These are phyloP conservation scores for Phlegmacium glaucopus DNA, from an alignment of 768 basidiomycete genomes.

Conservation along the genomic window DNA sequence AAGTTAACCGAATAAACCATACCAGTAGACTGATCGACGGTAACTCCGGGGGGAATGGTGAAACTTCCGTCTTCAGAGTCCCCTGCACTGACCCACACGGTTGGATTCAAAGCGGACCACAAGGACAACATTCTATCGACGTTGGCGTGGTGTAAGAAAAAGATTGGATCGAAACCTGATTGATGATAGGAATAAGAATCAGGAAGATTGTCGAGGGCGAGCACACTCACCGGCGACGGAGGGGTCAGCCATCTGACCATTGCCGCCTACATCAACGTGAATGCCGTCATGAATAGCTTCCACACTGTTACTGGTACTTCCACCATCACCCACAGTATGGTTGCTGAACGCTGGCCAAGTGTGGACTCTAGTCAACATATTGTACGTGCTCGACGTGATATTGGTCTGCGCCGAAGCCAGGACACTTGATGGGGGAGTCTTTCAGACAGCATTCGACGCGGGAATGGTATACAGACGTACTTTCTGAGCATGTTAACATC, in stretches of 20 bases:
- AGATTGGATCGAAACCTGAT: conserved; percentile 48
- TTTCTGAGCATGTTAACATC: conserved; percentile 25
- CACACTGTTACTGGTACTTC: conserved; percentile 40
- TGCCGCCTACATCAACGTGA: conserved; percentile 40
- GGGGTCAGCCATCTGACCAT: conserved; percentile 40
- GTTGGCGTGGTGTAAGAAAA: conserved; percentile 52
- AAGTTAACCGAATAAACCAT: conserved; percentile 2
- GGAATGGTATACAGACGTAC: conserved; percentile 13
- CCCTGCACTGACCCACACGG: conserved; percentile 34
- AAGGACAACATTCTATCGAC: conserved; percentile 51
- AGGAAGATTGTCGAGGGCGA: neutral
- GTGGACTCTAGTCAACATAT: conserved; percentile 32
- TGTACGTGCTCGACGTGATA: conserved; percentile 31
- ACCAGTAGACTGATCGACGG: conserved; percentile 28
- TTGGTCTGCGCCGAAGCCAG: conserved; percentile 20
- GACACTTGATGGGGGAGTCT: conserved; percentile 11
- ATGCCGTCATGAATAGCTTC: conserved; percentile 49
- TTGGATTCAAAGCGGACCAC: conserved; percentile 45
- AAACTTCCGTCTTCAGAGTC: conserved; percentile 28
- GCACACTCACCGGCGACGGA: conserved; percentile 34
- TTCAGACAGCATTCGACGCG: neutral
- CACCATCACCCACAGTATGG: conserved; percentile 34
- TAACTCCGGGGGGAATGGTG: conserved; percentile 23
- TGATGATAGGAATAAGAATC: neutral
- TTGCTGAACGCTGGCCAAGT: conserved; percentile 48